Evolutionary conservation across 2,329 filamentous ascomycete species (phyloP), one percentile per base, ranked within the genome.

Genomic region (Shiraia sp.): DNA sequence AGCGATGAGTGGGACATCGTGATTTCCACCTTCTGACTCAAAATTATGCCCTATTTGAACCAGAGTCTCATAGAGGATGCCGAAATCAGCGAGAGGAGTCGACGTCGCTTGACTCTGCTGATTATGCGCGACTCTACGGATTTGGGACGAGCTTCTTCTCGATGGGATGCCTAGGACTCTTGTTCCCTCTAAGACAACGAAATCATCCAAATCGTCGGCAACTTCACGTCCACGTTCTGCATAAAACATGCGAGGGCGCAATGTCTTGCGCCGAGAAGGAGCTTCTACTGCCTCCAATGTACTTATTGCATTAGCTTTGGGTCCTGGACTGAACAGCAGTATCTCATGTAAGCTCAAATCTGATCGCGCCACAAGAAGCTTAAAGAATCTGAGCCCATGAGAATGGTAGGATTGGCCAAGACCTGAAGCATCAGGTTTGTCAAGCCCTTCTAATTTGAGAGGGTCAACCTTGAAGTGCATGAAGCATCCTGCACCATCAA

Each of bases 171-270:
- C 24, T 24, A 23, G 35, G 19, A 32, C 42, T 15, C 44, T 47
- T 15, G 59, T 26, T 0, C 57, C 61, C 46, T 69, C 59, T 0
- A 55, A 52, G 6, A 57, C 52, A 15, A 69, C 38, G 15, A 68
- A 65, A 6, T 61, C 59, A 9, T 59, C 56, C n/a, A 59, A 46
- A 7, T 55, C 44, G 5, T 52, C 30, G 6, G 56, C 27, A 3
- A 31, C 32, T 15, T 36, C 38, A 7, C 8, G 27, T 2, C 40
- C 42, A 17, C 42, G 32, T 8, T 36, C 19, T 10, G 22, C 27
- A 12, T 25, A 4, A 22, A 22, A 22, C 19, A 22, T 27, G n/a
- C 42, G 34, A 30, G 32, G 42, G 10, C 32, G 47, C 30, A 35
- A 42, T 5, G 47, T 47, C 3, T n/a, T 48, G 26, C 39, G 42